Percentiles rank a stretch among this genome's conserved stretches.
Conservation (phyloP, 768 basidiomycete genomes). For the Tulasnella sp. region DNA sequence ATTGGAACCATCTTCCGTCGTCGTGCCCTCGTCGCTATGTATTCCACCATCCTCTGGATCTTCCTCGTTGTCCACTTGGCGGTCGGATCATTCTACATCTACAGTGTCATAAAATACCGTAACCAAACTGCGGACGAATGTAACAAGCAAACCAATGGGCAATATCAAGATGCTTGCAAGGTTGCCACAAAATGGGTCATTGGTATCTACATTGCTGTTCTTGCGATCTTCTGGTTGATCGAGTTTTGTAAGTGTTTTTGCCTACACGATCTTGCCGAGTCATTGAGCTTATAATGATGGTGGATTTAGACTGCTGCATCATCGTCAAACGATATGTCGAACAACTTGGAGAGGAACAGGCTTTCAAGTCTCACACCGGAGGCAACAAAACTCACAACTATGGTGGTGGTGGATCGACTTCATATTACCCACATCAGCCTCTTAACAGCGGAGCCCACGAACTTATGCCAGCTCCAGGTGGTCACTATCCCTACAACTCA, state of each 20-base stretch:
- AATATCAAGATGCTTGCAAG: slow-evolving; percentile 1
- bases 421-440: slow-evolving; percentile 14
- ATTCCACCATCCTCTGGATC: slow-evolving; percentile 11
- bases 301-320: slow-evolving; percentile 14
- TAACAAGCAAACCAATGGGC: background rate
- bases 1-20: slow-evolving; percentile 8
- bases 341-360: slow-evolving; percentile 11
- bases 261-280: too few relatives aligned
- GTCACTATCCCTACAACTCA: slow-evolving; percentile 2
- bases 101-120: background rate
- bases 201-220: slow-evolving; percentile 2
- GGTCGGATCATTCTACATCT: background rate
- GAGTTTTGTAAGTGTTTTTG: slow-evolving; percentile 11
- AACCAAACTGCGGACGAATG: background rate
- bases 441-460: slow-evolving; percentile 11
- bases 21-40: slow-evolving; percentile 11
- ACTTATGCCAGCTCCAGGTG: slow-evolving; percentile 6
- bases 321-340: slow-evolving; percentile 15
- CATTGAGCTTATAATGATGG: too few relatives aligned
- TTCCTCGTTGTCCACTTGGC: slow-evolving; percentile 2
- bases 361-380: slow-evolving; percentile 1
- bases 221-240: slow-evolving; percentile 4
- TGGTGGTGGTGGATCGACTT: background rate
- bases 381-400: slow-evolving; percentile 7
- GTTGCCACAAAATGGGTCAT: slow-evolving; percentile 5